Evolutionary conservation across 768 basidiomycete genomes (phyloP).

Genomic region (Clitopilus passeckerianus): DNA sequence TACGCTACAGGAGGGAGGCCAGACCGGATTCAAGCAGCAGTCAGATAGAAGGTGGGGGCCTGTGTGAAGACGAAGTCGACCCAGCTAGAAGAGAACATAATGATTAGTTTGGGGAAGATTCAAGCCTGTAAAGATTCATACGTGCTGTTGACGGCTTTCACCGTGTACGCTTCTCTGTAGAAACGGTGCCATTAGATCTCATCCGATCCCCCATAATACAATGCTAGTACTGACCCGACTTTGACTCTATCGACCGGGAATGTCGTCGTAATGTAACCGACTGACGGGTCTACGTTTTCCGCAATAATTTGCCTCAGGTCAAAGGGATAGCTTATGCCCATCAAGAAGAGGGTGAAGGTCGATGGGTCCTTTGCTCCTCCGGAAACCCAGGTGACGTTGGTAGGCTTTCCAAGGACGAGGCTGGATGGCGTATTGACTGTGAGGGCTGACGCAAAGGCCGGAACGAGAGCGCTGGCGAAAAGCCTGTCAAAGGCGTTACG

Average conservation of each 20-base stretch:
- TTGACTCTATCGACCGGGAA: slow-evolving; percentile 5
- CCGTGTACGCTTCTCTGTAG: slow-evolving; percentile 1
- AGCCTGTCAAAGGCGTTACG: neutral
- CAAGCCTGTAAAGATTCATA: neutral
- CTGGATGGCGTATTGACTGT: slow-evolving; percentile 2
- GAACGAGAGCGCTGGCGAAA: neutral
- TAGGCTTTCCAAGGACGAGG: slow-evolving; percentile 7
- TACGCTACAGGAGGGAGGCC: no score
- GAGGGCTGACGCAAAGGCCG: slow-evolving; percentile 2
- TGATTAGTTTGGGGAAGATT: neutral
- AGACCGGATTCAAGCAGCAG: neutral
- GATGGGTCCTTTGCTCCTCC: slow-evolving; percentile 1
- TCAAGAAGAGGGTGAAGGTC: slow-evolving; percentile 6
- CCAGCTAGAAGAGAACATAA: neutral
- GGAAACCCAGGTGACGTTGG: slow-evolving; percentile 6
- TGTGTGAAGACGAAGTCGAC: neutral
- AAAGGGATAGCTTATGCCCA: slow-evolving; percentile 2
- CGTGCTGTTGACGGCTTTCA: slow-evolving; percentile 9
- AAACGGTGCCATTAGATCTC: neutral
- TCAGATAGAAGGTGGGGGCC: neutral
- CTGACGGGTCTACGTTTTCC: slow-evolving; percentile 3
- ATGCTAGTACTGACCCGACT: slow-evolving; percentile 6
- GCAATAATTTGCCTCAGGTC: slow-evolving; percentile 7
- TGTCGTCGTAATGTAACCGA: slow-evolving; percentile 6
- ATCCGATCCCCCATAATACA: neutral